phyloP scores from a whole-genome alignment of 2,329 filamentous ascomycete genomes.

The Aspergillus calidoustus region DNA sequence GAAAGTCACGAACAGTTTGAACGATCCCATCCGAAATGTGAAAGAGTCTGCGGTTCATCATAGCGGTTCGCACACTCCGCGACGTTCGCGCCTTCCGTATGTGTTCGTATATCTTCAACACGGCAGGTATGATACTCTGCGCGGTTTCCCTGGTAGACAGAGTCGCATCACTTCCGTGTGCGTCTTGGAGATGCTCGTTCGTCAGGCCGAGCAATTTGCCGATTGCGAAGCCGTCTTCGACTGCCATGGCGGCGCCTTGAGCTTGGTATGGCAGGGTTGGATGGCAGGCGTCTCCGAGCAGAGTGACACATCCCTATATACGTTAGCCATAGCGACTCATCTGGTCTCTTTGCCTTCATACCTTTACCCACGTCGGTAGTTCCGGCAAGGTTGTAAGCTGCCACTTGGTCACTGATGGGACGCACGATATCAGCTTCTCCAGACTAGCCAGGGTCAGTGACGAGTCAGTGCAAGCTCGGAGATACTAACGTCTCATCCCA shows the following conservation, averaged over 20 bases:
- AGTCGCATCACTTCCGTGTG: background rate
- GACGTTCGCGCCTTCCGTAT: constrained; percentile 25
- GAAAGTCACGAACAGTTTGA: constrained; percentile 21
- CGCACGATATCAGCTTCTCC: constrained; percentile 47
- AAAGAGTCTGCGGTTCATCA: constrained; percentile 22
- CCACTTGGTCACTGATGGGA: constrained; percentile 68
- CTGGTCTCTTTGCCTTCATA: background rate
- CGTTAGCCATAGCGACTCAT: background rate
- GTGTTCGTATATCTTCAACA: constrained; percentile 22
- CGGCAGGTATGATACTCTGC: background rate
- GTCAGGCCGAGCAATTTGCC: constrained; percentile 55
- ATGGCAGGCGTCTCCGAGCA: constrained; percentile 63
- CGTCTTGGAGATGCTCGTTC: constrained; percentile 34
- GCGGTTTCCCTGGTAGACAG: background rate
- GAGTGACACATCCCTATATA: constrained; percentile 18
- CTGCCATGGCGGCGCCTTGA: constrained; percentile 67
- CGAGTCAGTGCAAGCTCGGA: no score
- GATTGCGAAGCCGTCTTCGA: constrained; percentile 69
- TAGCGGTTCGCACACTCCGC: constrained; percentile 23
- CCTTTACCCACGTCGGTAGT: constrained; percentile 47
- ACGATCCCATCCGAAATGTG: constrained; percentile 26
- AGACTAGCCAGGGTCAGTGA: constrained; percentile 12
- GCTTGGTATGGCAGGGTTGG: constrained; percentile 65
- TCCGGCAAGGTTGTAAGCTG: constrained; percentile 57
- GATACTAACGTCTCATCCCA: constrained; percentile 62